phyloP scores from a whole-genome alignment of 1,284 basidiomycete species.

The Moesziomyces parantarcticus region DNA sequence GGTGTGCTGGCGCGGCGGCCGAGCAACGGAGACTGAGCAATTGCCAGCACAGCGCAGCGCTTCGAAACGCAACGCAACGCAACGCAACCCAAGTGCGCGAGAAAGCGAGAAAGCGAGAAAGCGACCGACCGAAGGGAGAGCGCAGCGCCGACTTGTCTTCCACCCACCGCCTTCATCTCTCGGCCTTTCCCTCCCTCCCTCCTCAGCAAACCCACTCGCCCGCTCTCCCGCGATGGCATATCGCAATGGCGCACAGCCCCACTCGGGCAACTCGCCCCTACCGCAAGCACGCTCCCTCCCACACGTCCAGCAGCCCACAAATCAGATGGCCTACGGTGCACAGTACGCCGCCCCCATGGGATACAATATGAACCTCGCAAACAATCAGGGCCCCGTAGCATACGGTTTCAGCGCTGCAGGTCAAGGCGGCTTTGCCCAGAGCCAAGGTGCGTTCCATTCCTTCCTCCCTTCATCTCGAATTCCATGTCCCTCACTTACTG shows the following conservation, averaged over 20 bases:
- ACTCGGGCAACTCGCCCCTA: conserved; percentile 37
- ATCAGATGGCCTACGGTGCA: conserved; percentile 58
- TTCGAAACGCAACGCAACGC: too few relatives aligned
- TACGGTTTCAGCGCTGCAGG: conserved; percentile 56
- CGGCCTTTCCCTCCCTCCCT: background rate
- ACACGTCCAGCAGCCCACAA: conserved; percentile 57
- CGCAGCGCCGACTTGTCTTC: too few relatives aligned
- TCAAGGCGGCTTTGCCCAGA: conserved; percentile 62
- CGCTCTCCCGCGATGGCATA: conserved; percentile 35
- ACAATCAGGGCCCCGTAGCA: conserved; percentile 33
- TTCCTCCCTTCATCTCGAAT: background rate
- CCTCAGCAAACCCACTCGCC: too few relatives aligned
- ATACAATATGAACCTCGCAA: conserved; percentile 44
- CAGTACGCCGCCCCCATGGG: conserved; percentile 58
- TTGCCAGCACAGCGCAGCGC: too few relatives aligned
- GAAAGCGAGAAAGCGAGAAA: too few relatives aligned
- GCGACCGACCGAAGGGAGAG: too few relatives aligned
- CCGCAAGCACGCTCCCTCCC: conserved; percentile 41
- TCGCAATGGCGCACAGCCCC: conserved; percentile 34
- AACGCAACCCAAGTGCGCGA: too few relatives aligned
- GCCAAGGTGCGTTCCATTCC: conserved; percentile 53
- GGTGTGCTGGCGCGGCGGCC: too few relatives aligned
- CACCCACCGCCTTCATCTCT: conserved; percentile 1
- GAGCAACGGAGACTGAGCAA: too few relatives aligned
- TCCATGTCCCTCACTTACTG: background rate